Evolutionary conservation across 1,139 yeast genomes (phyloP), one percentile per base, ranked within the genome.

Genomic region (Zhuliangozyma parablackwelliae): DNA sequence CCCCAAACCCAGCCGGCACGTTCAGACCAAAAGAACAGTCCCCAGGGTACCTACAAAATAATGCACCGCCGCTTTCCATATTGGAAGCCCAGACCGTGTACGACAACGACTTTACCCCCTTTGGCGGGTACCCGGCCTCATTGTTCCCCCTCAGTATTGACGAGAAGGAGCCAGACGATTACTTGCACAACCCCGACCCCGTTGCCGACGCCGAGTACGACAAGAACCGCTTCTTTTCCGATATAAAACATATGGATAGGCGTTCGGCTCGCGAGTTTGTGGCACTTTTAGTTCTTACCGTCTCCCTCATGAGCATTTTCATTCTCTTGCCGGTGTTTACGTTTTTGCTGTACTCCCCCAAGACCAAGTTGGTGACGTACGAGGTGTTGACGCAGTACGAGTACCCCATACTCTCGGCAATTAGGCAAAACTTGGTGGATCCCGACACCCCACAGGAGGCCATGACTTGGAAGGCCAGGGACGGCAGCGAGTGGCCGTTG

Each of bases 81-180:
- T 25, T 16, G 30, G 30, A 23, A 20, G n/a, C 8, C 11, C 28
- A 12, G 26, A 28, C 11, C n/a, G n/a, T n/a, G 21, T 24, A 6
- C 13, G 34, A 30, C 35, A 32, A 21, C 33, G 72, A 67, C 40
- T 70, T 81, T 48, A 79, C 89, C 36, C 97, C 97, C 3, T 89
- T 89, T 65, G 97, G 97, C 38, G 97, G 97, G 10, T 89, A 87
- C 57, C 97, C 97, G 2, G 94, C 96, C 6, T 72, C 87, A 7
- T 80, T 89, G 3, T 89, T 89, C 65, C 97, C 97, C 0, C 65
- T 89, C 37, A 82, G 78, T 49, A 79, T 89, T 44, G 96, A 89
- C 42, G 97, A 89, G 51, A 86, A 86, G 59, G 97, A 89, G 59
- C 83, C 88, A 3, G 97, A 89, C 63, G 97, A 89, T 56, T 88